phyloP scores from a whole-genome alignment of 495 filamentous ascomycete genomes.

The Jackrogersella multiformis region DNA sequence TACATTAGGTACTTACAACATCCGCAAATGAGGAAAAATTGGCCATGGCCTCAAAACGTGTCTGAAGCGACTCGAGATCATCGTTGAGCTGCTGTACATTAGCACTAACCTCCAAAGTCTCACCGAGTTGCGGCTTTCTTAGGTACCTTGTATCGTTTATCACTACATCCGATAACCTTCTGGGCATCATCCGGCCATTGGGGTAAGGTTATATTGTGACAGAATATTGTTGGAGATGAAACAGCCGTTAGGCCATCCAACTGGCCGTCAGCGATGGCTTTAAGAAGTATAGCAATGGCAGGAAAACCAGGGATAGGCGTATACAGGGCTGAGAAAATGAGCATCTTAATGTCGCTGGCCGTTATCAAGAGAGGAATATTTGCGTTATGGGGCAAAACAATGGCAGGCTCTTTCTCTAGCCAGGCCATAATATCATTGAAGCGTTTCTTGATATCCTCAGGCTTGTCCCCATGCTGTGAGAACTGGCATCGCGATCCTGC shows the following conservation, averaged over 20 bases:
- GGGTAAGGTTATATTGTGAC: constrained; percentile 52
- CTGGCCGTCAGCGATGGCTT: constrained; percentile 30
- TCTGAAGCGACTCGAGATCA: constrained; percentile 48
- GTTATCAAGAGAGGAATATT: constrained; percentile 51
- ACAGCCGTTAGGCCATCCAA: constrained; percentile 13
- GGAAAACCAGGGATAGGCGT: constrained; percentile 48
- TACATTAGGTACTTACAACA: constrained; percentile 46
- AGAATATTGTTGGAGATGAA: constrained; percentile 41
- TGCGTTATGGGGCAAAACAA: constrained; percentile 49
- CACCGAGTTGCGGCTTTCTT: constrained; percentile 4
- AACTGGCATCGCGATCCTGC: constrained; percentile 45
- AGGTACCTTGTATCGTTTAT: constrained; percentile 54
- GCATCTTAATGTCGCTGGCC: constrained; percentile 42
- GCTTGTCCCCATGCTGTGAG: constrained; percentile 46
- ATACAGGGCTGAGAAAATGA: constrained; percentile 52
- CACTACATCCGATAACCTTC: constrained; percentile 57
- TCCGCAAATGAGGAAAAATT: constrained; percentile 55
- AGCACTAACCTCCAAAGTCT: background rate
- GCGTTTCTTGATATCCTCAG: constrained; percentile 55
- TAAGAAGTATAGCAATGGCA: constrained; percentile 42
- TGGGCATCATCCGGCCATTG: constrained; percentile 58
- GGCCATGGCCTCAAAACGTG: constrained; percentile 49
- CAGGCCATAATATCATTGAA: constrained; percentile 52
- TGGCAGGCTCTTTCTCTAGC: constrained; percentile 57
- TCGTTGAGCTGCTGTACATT: constrained; percentile 46